A percentile compares a stretch with the other conserved stretches of the same genome.
phyloP scores from a whole-genome alignment of 352 stramenopile genomes.

The Pythium brassicae region DNA sequence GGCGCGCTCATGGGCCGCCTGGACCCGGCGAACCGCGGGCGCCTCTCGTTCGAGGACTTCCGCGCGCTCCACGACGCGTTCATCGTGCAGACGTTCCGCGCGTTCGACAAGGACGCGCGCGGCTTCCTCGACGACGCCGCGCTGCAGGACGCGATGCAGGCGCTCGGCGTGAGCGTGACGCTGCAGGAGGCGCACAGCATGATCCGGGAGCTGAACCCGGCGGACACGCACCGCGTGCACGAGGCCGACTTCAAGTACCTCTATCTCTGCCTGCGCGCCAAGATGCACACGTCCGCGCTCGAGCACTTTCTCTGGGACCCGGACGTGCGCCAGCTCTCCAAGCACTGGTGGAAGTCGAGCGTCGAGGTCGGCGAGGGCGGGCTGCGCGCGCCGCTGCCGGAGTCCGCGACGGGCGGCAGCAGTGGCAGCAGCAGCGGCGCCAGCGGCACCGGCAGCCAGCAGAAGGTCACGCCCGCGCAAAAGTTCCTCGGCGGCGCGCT shows the following conservation, averaged over 20 bases:
- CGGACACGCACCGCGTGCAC: conserved; percentile 58
- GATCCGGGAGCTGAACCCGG: conserved; percentile 70
- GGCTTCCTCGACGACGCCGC: conserved; percentile 65
- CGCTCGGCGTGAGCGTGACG: conserved; percentile 64
- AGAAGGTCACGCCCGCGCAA: conserved; percentile 64
- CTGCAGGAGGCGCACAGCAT: conserved; percentile 70
- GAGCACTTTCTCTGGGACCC: conserved; percentile 79
- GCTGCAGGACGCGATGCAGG: conserved; percentile 60
- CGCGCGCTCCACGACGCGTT: conserved; percentile 71
- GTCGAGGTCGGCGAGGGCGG: conserved; percentile 79
- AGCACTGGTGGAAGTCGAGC: conserved; percentile 84
- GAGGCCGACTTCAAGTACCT: conserved; percentile 82
- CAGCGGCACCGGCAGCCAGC: conserved; percentile 3
- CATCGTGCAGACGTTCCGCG: conserved; percentile 67
- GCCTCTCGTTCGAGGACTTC: conserved; percentile 72
- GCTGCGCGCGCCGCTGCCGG: conserved; percentile 50
- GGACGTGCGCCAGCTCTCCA: conserved; percentile 76
- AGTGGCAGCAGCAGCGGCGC: too few species aligned
- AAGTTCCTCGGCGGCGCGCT: conserved; percentile 83
- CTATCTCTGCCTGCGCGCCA: conserved; percentile 73
- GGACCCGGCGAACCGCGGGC: conserved; percentile 67
- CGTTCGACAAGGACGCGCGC: conserved; percentile 63
- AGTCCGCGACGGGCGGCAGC: too few species aligned
- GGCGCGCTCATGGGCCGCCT: conserved; percentile 56
- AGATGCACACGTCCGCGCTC: conserved; percentile 68